Evolutionary conservation across 768 basidiomycete species (phyloP).

Genomic region (Xerocomus potaroensis): DNA sequence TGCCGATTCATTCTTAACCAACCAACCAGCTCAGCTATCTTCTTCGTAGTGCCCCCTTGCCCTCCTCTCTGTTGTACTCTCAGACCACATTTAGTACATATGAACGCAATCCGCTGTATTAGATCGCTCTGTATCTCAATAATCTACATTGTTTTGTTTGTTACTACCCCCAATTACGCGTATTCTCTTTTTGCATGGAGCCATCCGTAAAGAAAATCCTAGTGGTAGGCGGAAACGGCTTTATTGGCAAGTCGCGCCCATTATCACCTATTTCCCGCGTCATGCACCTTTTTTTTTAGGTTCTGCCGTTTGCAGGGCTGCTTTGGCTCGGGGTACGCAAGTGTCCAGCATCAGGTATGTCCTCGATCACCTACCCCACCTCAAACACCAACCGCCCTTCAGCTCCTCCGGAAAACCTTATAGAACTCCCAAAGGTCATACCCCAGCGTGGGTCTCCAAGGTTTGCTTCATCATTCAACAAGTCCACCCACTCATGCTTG

Average conservation of each 20-base stretch:
- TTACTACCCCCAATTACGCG: background rate
- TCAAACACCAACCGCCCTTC: background rate
- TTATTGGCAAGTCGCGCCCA: slow-evolving; percentile 62
- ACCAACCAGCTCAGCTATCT: too few relatives aligned
- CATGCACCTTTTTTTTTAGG: slow-evolving; percentile 57
- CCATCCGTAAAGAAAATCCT: slow-evolving; percentile 57
- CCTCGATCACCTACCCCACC: background rate
- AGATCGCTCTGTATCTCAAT: slow-evolving; percentile 3
- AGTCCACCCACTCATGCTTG: slow-evolving; percentile 6
- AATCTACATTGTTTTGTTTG: background rate
- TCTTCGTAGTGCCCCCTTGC: background rate
- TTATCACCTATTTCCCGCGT: background rate
- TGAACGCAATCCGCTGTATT: background rate
- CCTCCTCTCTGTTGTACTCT: background rate
- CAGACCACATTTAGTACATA: background rate
- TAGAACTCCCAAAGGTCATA: slow-evolving; percentile 83
- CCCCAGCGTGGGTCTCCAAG: slow-evolving; percentile 79
- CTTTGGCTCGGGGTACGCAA: slow-evolving; percentile 75
- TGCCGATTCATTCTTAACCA: too few relatives aligned
- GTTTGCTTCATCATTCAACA: slow-evolving; percentile 36
- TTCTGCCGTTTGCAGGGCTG: slow-evolving; percentile 89
- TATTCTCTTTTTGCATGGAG: slow-evolving; percentile 17
- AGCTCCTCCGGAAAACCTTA: slow-evolving; percentile 89
- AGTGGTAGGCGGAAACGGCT: slow-evolving; percentile 99
- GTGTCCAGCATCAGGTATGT: slow-evolving; percentile 85